Evolutionary conservation across 2,329 filamentous ascomycete species (phyloP).

Genomic region (Monosporascus cannonballus): DNA sequence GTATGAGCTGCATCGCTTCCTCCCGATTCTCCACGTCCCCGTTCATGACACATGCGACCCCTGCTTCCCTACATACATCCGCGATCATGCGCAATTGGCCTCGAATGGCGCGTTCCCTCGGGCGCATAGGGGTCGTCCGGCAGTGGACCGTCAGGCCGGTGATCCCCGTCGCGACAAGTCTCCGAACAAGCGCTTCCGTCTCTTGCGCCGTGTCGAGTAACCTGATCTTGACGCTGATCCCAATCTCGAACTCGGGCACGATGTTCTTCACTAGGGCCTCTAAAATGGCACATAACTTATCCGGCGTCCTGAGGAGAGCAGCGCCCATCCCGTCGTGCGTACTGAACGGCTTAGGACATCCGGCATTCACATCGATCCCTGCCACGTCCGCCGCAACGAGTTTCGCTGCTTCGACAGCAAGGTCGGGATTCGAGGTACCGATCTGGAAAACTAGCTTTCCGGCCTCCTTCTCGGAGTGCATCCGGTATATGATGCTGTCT

Average conservation of each 20-base stretch:
- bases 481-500: constrained; percentile 73
- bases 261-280: constrained; percentile 76
- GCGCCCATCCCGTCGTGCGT: constrained; percentile 94
- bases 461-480: constrained; percentile 73
- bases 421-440: constrained; percentile 75
- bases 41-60: constrained; percentile 93
- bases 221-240: constrained; percentile 95
- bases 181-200: constrained; percentile 71
- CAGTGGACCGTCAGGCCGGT: constrained; percentile 91
- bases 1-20: constrained; percentile 63
- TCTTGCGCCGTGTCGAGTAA: constrained; percentile 70
- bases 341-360: constrained; percentile 97
- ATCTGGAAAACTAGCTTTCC: constrained; percentile 82
- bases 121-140: constrained; percentile 92
- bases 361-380: constrained; percentile 94
- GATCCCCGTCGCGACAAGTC: constrained; percentile 81
- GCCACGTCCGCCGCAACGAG: constrained; percentile 82
- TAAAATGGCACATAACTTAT: constrained; percentile 77
- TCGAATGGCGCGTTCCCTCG: constrained; percentile 79
- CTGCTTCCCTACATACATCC: constrained; percentile 71
- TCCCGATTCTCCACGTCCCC: constrained; percentile 78
- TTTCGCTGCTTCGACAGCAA: constrained; percentile 77
- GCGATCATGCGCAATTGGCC: constrained; percentile 81
- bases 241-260: constrained; percentile 71
- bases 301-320: constrained; percentile 77